phyloP scores from a whole-genome alignment of 352 stramenopile species.

The Phytophthora ohioensis region DNA sequence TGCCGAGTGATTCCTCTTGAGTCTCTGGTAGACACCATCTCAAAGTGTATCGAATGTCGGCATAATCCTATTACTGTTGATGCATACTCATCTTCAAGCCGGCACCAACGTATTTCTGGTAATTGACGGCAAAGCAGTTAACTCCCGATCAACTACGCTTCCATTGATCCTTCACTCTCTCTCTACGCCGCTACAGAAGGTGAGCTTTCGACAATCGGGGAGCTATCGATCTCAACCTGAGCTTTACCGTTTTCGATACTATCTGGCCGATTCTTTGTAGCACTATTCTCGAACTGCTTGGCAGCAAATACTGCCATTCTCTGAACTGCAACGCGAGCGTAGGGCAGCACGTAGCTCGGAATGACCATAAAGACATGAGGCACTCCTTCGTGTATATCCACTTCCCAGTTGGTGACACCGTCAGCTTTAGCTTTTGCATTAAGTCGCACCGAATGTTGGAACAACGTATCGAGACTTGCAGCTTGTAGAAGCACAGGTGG shows the following conservation, averaged over 20 bases:
- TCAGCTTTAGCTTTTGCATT: constrained; percentile 36
- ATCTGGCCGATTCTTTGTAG: not conserved
- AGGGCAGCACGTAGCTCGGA: constrained; percentile 40
- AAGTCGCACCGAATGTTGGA: constrained; percentile 41
- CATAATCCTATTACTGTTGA: too few species aligned
- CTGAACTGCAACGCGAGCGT: constrained; percentile 31
- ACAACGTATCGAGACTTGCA: constrained; percentile 42
- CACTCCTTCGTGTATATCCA: constrained; percentile 48
- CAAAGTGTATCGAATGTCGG: too few species aligned
- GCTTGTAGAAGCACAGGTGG: constrained; percentile 47
- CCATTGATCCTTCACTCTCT: too few species aligned
- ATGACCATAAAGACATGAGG: constrained; percentile 55
- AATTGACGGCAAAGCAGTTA: too few species aligned
- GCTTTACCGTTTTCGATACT: not conserved
- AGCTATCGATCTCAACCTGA: not conserved
- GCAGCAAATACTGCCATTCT: constrained; percentile 41
- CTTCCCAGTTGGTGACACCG: constrained; percentile 42
- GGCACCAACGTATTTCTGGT: too few species aligned
- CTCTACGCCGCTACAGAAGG: not conserved
- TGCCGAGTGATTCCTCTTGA: too few species aligned
- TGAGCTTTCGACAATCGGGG: not conserved
- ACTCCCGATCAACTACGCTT: too few species aligned
- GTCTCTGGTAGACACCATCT: too few species aligned
- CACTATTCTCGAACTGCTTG: constrained; percentile 25
- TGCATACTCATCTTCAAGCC: too few species aligned